Evolutionary conservation across 208 protist genomes (phyloP).

Genomic region (Crithidia sp.): DNA sequence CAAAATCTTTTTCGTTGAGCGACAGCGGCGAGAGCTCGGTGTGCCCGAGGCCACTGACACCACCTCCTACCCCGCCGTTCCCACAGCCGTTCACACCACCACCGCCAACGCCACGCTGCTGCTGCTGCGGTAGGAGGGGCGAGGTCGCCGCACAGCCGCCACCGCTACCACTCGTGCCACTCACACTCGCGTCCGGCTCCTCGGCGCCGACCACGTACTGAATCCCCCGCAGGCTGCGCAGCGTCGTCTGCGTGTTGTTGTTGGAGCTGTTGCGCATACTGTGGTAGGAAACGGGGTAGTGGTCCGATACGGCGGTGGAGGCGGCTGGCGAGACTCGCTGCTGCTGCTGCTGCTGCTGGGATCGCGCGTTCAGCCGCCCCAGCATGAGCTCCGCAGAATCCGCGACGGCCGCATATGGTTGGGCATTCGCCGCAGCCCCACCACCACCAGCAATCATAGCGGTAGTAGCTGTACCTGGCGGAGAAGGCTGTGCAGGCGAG

Average conservation of each 20-base stretch:
- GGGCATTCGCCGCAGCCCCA: neutral
- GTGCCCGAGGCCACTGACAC: neutral
- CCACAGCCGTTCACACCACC: neutral
- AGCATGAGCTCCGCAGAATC: neutral
- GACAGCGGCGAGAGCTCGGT: conserved; percentile 3
- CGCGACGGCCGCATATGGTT: neutral
- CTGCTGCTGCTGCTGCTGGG: neutral
- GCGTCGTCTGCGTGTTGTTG: neutral
- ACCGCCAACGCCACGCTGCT: neutral
- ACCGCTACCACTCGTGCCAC: neutral
- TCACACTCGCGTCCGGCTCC: conserved; percentile 15
- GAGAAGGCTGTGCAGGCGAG: neutral
- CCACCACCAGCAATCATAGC: neutral
- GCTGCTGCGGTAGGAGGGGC: neutral
- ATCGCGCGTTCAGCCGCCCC: neutral
- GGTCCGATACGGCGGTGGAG: conserved; percentile 1
- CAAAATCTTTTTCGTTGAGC: conserved; percentile 29
- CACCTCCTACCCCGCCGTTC: no score
- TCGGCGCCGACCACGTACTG: conserved; percentile 17
- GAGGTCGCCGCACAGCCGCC: neutral
- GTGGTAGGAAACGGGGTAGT: conserved; percentile 1
- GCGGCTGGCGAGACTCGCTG: conserved; percentile 2
- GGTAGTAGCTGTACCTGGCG: neutral
- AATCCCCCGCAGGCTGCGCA: conserved; percentile 11
- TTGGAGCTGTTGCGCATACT: conserved; percentile 12